A percentile compares a stretch with the other conserved stretches of the same genome.
These are phyloP conservation scores for Penicillium sp. DNA, from an alignment of 2,329 filamentous ascomycete genomes.

Conservation along the genomic window DNA sequence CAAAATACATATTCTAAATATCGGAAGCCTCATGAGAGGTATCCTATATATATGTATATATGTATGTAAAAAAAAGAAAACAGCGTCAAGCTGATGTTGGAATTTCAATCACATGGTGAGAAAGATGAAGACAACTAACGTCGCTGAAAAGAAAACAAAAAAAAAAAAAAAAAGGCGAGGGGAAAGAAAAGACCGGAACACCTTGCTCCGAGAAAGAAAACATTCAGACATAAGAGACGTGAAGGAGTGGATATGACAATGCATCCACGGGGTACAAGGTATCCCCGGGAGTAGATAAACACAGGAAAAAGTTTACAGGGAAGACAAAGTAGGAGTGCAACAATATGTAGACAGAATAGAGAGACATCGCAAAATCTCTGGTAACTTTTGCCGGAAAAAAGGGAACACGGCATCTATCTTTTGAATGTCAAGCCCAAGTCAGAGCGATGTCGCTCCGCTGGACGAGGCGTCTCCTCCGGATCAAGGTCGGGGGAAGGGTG, in stretches of 20 bases:
- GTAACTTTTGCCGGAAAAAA: not conserved
- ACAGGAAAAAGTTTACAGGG: conserved; percentile 20
- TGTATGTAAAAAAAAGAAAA: not conserved
- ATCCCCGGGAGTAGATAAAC: conserved; percentile 8
- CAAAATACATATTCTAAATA: too few species aligned
- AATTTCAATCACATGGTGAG: conserved; percentile 7
- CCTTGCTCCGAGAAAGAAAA: conserved; percentile 20
- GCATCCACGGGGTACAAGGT: conserved; percentile 17
- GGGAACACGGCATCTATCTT: conserved; percentile 7
- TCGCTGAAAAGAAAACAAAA: not conserved
- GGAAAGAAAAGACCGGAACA: conserved; percentile 19
- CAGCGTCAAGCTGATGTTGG: conserved; percentile 11
- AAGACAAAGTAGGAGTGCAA: conserved; percentile 16
- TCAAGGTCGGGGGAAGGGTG: conserved; percentile 32
- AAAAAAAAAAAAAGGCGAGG: conserved; percentile 6
- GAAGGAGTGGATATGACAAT: conserved; percentile 19
- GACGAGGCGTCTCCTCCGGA: conserved; percentile 30
- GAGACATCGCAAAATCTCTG: conserved; percentile 5
- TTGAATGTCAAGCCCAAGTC: conserved; percentile 10
- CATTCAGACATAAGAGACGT: conserved; percentile 29
- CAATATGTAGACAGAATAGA: conserved; percentile 18
- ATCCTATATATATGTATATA: too few species aligned
- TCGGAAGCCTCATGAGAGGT: not conserved
- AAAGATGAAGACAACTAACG: not conserved
- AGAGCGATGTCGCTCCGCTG: conserved; percentile 25